Evolutionary conservation across 2,329 filamentous ascomycete species (phyloP).

Genomic region (Thielaviopsis populi): DNA sequence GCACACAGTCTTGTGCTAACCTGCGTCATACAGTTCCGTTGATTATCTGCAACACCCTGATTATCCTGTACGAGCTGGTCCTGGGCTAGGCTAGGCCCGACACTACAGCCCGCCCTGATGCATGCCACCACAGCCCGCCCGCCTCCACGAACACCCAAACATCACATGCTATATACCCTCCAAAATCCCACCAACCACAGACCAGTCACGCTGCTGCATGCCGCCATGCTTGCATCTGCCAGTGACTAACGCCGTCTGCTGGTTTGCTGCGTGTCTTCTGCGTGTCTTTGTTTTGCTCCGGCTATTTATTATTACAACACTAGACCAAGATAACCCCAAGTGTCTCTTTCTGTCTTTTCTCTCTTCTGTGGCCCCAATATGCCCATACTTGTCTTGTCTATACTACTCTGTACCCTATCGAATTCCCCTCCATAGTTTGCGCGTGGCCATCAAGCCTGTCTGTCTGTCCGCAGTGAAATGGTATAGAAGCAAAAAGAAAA

Average conservation of each 20-base stretch:
- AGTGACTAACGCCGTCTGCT: neutral
- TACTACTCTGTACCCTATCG: neutral
- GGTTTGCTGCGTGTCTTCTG: neutral
- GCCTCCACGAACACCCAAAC: neutral
- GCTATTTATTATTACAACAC: neutral
- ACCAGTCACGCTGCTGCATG: neutral
- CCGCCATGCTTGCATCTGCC: neutral
- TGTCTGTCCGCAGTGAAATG: neutral
- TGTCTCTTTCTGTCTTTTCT: neutral
- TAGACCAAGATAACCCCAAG: neutral
- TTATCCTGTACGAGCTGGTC: constrained; percentile 70
- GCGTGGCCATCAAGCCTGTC: neutral
- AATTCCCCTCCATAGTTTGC: neutral
- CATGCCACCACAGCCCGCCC: neutral
- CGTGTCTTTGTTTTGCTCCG: neutral
- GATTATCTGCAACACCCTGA: constrained; percentile 66
- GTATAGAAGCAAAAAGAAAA: neutral
- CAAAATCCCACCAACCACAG: neutral
- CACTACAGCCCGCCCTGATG: neutral
- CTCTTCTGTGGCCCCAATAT: neutral
- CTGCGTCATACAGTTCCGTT: constrained; percentile 50
- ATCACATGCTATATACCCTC: neutral
- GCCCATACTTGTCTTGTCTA: neutral
- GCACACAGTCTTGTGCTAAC: neutral
- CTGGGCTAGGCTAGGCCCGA: constrained; percentile 47